These are phyloP conservation scores for Nymphaea colorata DNA, from an alignment of 164 flowering plant genomes.

Conservation along the genomic window DNA sequence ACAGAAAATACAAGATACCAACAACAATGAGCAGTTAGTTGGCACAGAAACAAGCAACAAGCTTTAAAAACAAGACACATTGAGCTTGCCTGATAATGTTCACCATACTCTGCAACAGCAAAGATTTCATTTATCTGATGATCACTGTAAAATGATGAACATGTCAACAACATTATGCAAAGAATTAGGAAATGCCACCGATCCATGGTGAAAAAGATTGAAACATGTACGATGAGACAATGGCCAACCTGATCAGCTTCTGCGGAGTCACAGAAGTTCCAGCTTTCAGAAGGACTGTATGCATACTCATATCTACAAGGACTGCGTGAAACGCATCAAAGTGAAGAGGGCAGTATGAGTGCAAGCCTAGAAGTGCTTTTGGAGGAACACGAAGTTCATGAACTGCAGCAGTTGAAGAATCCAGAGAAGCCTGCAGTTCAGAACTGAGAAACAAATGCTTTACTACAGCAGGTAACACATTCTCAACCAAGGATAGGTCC, in stretches of 20 bases:
- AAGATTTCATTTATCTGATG: too few relatives aligned
- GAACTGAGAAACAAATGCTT: conserved; percentile 24
- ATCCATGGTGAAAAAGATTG: conserved; percentile 14
- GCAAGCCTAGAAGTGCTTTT: conserved; percentile 88
- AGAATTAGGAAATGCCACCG: background rate
- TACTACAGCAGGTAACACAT: too few relatives aligned
- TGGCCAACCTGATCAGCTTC: conserved; percentile 72
- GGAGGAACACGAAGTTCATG: conserved; percentile 97
- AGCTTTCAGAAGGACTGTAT: conserved; percentile 53
- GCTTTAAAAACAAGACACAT: too few relatives aligned
- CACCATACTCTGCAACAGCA: too few relatives aligned
- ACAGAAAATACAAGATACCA: background rate
- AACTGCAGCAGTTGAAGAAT: conserved; percentile 55
- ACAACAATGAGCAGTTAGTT: too few relatives aligned
- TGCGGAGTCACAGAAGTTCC: conserved; percentile 18
- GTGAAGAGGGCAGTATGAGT: conserved; percentile 91
- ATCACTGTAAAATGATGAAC: too few relatives aligned
- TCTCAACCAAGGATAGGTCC: too few relatives aligned
- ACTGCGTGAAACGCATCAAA: conserved; percentile 90
- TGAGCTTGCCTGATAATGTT: too few relatives aligned
- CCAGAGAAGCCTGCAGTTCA: conserved; percentile 42
- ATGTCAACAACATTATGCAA: background rate
- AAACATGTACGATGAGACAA: background rate
- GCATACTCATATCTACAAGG: conserved; percentile 72
- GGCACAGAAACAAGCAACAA: too few relatives aligned